Evolutionary conservation across 345 rosid species (phyloP), one percentile per base, ranked within the genome.

Genomic region (Ceriops zippeliana): DNA sequence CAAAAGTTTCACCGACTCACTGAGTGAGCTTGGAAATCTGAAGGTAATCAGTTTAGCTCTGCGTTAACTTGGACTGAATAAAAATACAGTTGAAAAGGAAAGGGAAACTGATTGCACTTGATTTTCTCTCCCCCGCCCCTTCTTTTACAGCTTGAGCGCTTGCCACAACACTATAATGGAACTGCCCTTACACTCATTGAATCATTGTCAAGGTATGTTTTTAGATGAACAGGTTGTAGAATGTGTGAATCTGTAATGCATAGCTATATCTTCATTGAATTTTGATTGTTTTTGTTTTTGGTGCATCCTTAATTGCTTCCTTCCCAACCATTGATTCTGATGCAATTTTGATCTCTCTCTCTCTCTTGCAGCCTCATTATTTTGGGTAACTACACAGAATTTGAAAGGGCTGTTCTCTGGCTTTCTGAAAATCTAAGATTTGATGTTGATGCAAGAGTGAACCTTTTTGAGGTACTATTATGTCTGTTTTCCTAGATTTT

Each of bases 11-110:
- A 93, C 98, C 0, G 87, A 93, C 87, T 93, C 98, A 5, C 96
- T 93, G 52, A 84, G 92, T 34, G 96, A 93, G 83, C 98, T 93
- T 71, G 98, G 98, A 68, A 93, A 93, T 83, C 82, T 93, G 22
- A 89, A 84, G 91, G 97, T 93, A 80, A 65, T 26, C 51, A 58
- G 46, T 20, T 26, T 54, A 58, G 31, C 16, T 58, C 3, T 31
- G 5, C 35, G 13, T 22, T 17, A 16, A 27, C 37, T 32, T 34
- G 56, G 54, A 35, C 46, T 52, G 13, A 28, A 27, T 11, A 11
- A 58, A 26, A 37, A 21, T 53, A 54, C 37, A 35, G 21, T 11
- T 61, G 27, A 6, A 7, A 59, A 51, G 31, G 47, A n/a, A 11
- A 62, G 31, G 47, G 22, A 11, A 62, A 51, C 20, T 73, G 60